phyloP scores from a whole-genome alignment of 805 yeast genomes.

The Cyberlindnera saturnus region DNA sequence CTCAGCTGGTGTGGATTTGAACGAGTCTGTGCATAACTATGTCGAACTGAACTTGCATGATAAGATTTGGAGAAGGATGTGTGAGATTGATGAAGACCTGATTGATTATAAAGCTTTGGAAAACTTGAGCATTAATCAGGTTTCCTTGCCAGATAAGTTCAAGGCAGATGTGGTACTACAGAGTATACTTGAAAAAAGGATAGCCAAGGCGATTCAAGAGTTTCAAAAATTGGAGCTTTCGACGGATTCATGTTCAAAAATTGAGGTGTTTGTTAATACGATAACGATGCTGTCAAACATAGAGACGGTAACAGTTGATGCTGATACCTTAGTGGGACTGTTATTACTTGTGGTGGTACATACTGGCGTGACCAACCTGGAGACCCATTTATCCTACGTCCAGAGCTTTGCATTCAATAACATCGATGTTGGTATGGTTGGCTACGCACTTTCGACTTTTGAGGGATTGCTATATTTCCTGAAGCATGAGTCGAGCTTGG shows the following conservation, averaged over 20 bases:
- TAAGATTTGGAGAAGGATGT: constrained; percentile 52
- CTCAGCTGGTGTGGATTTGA: constrained; percentile 40
- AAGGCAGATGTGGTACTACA: constrained; percentile 25
- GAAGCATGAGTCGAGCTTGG: constrained; percentile 30
- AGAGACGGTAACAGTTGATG: constrained; percentile 47
- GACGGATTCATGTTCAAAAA: constrained; percentile 43
- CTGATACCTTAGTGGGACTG: constrained; percentile 73
- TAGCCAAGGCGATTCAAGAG: constrained; percentile 44
- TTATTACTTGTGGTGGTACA: constrained; percentile 65
- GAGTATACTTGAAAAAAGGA: constrained; percentile 33
- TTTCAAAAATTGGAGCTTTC: constrained; percentile 43
- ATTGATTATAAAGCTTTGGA: constrained; percentile 19
- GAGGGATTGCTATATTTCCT: constrained; percentile 76
- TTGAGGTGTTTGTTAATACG: constrained; percentile 43
- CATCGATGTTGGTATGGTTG: constrained; percentile 52
- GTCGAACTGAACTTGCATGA: constrained; percentile 66
- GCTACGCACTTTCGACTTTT: constrained; percentile 75
- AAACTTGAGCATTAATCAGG: constrained; percentile 33
- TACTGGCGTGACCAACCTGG: constrained; percentile 51
- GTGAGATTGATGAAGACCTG: constrained; percentile 20
- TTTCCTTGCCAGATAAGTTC: constrained; percentile 30
- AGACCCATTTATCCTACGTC: constrained; percentile 60
- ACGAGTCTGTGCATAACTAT: constrained; percentile 55
- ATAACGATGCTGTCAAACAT: constrained; percentile 42
- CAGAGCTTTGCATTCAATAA: constrained; percentile 49